Conservation (phyloP, 352 stramenopile genomes). For the Phytophthora vignae region DNA sequence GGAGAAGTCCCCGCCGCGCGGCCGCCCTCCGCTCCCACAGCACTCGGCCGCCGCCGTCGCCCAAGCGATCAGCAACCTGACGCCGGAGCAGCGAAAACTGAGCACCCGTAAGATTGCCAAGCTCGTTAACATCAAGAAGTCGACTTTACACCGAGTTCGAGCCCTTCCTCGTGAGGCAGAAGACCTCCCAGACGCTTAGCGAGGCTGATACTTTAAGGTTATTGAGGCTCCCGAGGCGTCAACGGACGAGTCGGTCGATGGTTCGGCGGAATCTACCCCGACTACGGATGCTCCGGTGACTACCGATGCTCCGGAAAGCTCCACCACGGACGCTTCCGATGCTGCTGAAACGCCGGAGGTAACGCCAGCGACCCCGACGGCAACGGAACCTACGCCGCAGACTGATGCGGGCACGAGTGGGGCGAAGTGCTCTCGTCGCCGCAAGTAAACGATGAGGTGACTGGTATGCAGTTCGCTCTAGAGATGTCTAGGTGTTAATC, state of each 20-base stretch:
- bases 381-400: conserved; percentile 18
- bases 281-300: conserved; percentile 7
- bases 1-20: no score
- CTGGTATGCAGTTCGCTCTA: not conserved
- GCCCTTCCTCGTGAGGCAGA: no score
- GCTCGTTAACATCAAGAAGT: no score
- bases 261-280: conserved; percentile 7
- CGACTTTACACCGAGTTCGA: no score
- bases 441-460: conserved; percentile 19
- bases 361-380: conserved; percentile 15
- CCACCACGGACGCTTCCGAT: conserved; percentile 26
- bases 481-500: conserved; percentile 5
- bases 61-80: no score
- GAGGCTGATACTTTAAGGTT: no score
- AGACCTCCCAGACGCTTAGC: no score
- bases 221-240: conserved; percentile 15
- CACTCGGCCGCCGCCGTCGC: no score
- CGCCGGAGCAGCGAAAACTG: no score
- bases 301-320: conserved; percentile 8
- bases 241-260: conserved; percentile 1
- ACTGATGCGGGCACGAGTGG: conserved; percentile 13
- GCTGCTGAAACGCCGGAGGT: conserved; percentile 15
- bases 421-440: conserved; percentile 37
- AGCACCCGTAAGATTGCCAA: no score
- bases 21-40: no score